Percentiles rank a stretch among this genome's conserved stretches.
Evolutionary conservation across 2,329 filamentous ascomycete species (phyloP).

Genomic region (Stemphylium lycopersici): DNA sequence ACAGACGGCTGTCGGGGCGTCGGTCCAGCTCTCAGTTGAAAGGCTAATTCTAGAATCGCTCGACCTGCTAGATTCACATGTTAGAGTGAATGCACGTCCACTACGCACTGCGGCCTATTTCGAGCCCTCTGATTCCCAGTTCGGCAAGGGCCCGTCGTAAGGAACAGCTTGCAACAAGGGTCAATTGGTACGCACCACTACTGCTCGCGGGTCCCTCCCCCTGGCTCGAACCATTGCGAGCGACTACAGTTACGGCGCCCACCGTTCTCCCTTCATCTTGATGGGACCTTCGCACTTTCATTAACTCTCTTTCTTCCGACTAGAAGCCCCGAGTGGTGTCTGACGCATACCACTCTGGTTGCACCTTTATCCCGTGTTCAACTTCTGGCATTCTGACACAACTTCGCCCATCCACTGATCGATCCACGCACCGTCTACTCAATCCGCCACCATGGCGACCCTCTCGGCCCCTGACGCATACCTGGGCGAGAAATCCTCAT

Average conservation of each 20-base stretch:
- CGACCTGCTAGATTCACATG: not conserved
- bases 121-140: slow-evolving; percentile 30
- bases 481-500: slow-evolving; percentile 41
- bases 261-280: slow-evolving; percentile 22
- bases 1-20: slow-evolving; percentile 1
- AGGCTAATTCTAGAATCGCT: not conserved
- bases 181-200: slow-evolving; percentile 32
- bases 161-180: slow-evolving; percentile 40
- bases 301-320: slow-evolving; percentile 30
- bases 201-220: slow-evolving; percentile 27
- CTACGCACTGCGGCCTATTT: slow-evolving; percentile 21
- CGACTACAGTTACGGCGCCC: slow-evolving; percentile 30
- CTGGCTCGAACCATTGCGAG: slow-evolving; percentile 32
- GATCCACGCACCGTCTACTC: slow-evolving; percentile 24
- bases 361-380: slow-evolving; percentile 12
- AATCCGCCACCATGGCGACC: slow-evolving; percentile 46
- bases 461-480: slow-evolving; percentile 36
- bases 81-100: not conserved
- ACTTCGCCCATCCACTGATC: slow-evolving; percentile 29
- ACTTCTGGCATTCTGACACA: slow-evolving; percentile 3
- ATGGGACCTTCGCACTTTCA: slow-evolving; percentile 43
- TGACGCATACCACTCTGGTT: slow-evolving; percentile 8
- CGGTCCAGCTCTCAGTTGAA: not conserved
- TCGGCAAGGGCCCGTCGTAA: slow-evolving; percentile 24
- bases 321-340: slow-evolving; percentile 8